These are phyloP conservation scores for Apodospora peruviana DNA, from an alignment of 495 filamentous ascomycete species.

Conservation along the genomic window DNA sequence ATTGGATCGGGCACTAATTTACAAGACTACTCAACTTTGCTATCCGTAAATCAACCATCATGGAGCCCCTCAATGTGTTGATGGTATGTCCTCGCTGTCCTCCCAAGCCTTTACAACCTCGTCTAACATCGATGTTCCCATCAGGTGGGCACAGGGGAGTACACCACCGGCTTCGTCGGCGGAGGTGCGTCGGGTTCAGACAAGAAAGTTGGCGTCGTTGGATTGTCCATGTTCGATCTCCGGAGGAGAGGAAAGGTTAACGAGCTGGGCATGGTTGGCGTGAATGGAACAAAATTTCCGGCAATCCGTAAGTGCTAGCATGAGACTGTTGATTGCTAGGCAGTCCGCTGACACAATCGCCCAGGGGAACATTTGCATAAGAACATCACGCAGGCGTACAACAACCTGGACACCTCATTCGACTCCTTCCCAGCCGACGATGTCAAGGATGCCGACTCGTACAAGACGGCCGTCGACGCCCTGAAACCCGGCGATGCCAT, in stretches of 20 bases:
- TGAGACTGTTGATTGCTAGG: neutral
- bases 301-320: constrained; percentile 64
- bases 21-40: neutral
- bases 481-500: constrained; percentile 80
- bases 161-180: constrained; percentile 88
- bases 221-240: constrained; percentile 83
- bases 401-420: constrained; percentile 78
- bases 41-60: constrained; percentile 26
- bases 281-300: constrained; percentile 81
- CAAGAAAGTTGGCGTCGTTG: constrained; percentile 92
- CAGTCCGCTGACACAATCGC: neutral
- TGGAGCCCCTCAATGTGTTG: constrained; percentile 77
- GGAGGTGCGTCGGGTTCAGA: constrained; percentile 72
- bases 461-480: constrained; percentile 85
- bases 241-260: constrained; percentile 82
- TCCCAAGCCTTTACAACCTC: neutral
- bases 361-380: constrained; percentile 77
- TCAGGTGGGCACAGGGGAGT: constrained; percentile 86
- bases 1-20: no score
- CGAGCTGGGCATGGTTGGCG: constrained; percentile 82
- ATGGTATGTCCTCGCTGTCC: constrained; percentile 54
- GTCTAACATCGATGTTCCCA: constrained; percentile 14
- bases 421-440: constrained; percentile 72
- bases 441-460: constrained; percentile 68
- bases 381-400: constrained; percentile 86